Percentiles rank a stretch among this genome's conserved stretches.
Conservation (phyloP, 495 filamentous ascomycete species). For the Penicillium canescens region DNA sequence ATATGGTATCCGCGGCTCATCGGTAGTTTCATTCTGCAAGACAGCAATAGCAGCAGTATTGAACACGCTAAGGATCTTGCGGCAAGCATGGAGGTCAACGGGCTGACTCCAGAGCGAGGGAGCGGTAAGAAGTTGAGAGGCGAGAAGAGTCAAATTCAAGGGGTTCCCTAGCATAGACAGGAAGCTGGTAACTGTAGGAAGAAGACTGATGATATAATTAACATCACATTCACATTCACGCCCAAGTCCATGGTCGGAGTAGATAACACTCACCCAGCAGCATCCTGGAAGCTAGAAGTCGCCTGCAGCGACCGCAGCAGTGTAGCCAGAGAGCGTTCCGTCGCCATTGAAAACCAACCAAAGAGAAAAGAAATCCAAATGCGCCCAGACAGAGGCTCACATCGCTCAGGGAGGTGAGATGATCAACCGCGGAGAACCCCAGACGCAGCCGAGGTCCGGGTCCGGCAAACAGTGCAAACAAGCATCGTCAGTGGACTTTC, state of each 20-base stretch:
- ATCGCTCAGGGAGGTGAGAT: conserved; percentile 16
- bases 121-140: conserved; percentile 83
- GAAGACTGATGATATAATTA: conserved; percentile 52
- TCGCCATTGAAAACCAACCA: conserved; percentile 34
- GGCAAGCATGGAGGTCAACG: conserved; percentile 69
- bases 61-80: conserved; percentile 82
- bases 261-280: conserved; percentile 48
- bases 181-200: conserved; percentile 78
- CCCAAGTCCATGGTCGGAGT: conserved; percentile 1
- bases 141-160: conserved; percentile 84
- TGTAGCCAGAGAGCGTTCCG: conserved; percentile 51
- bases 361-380: conserved; percentile 5
- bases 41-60: conserved; percentile 76
- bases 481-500: conserved; percentile 13
- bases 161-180: conserved; percentile 85
- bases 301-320: conserved; percentile 54
- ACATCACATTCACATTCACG: conserved; percentile 12
- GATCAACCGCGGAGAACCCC: conserved; percentile 35
- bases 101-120: conserved; percentile 82
- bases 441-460: conserved; percentile 42
- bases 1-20: conserved; percentile 38
- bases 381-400: conserved; percentile 14
- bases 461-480: conserved; percentile 45
- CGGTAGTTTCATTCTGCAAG: conserved; percentile 53
- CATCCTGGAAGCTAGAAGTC: conserved; percentile 51